Evolutionary conservation across 2,329 filamentous ascomycete species (phyloP), one percentile per base, ranked within the genome.

Genomic region (Neopestalotiopsis rosae): DNA sequence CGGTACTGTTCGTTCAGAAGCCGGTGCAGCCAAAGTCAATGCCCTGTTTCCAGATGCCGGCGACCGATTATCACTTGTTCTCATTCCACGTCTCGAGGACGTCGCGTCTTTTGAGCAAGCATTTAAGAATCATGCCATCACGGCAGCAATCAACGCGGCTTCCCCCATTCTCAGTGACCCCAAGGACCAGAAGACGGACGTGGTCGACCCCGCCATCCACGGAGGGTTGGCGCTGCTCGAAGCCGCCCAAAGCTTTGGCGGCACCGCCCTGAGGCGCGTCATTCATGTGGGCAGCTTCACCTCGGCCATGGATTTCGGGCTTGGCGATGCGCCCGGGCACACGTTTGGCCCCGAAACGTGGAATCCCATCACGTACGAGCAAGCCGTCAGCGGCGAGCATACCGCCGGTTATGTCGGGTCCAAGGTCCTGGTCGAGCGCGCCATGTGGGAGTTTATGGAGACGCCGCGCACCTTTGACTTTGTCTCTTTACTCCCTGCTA

Each of bases 191-290:
- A 59, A 58, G 24, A 56, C 52, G 28, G 64, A 58, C 64, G 28
- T 66, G 24, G 64, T 58, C 14, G 64, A 58, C 28, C 42, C 64
- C 9, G 24, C 64, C 28, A 58, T 66, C 34, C 34, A 38, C 5
- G 34, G 34, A 9, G 34, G 24, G 3, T 28, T 28, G 24, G 24
- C 24, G 3, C 24, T 28, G 24, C 24, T 28, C 24, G 34, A 38
- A 38, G 10, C 34, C 6, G 10, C 10, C 34, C 10, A 38, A 0
- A 3, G 24, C 24, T 38, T 9, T 3, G 34, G 10, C 10, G 34
- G 34, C 34, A 38, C 6, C 1, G 10, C 34, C 6, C 34, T 38
- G 5, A 38, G 34, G 5, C 34, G 34, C 10, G 34, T 38, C 10
- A 38, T 38, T 38, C 12, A 28, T 28, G 42, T 57, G 12, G 65